Evolutionary conservation across 768 basidiomycete genomes (phyloP).

Genomic region (Cytidiella melzeri): DNA sequence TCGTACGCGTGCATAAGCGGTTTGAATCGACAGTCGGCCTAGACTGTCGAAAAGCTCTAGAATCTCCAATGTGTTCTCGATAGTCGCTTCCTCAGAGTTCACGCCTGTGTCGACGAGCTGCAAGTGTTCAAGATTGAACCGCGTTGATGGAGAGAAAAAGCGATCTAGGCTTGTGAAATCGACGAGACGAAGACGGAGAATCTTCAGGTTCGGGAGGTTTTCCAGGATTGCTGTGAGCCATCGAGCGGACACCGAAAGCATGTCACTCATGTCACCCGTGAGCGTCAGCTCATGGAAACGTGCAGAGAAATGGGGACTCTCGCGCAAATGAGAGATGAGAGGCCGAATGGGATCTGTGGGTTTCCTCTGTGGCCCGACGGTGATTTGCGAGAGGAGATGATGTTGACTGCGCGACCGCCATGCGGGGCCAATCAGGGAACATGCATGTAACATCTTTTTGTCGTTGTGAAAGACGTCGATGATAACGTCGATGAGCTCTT

Average conservation of each 20-base stretch:
- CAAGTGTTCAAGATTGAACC: background rate
- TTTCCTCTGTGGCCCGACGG: background rate
- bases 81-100: background rate
- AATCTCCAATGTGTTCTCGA: background rate
- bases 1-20: background rate
- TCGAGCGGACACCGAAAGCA: background rate
- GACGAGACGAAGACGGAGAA: background rate
- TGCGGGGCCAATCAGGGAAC: conserved; percentile 15
- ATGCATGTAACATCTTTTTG: conserved; percentile 6
- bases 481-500: conserved; percentile 20
- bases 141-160: background rate
- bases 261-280: background rate
- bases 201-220: background rate
- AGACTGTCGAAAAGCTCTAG: background rate
- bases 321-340: background rate
- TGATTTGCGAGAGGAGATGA: conserved; percentile 9
- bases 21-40: background rate
- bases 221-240: background rate
- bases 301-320: background rate
- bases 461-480: conserved; percentile 21
- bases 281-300: background rate
- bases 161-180: background rate
- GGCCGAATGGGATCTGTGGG: background rate
- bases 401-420: conserved; percentile 19
- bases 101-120: background rate